Evolutionary conservation across 305 asterid genomes (phyloP), one percentile per base, ranked within the genome.

Genomic region (Fraxinus ornus): DNA sequence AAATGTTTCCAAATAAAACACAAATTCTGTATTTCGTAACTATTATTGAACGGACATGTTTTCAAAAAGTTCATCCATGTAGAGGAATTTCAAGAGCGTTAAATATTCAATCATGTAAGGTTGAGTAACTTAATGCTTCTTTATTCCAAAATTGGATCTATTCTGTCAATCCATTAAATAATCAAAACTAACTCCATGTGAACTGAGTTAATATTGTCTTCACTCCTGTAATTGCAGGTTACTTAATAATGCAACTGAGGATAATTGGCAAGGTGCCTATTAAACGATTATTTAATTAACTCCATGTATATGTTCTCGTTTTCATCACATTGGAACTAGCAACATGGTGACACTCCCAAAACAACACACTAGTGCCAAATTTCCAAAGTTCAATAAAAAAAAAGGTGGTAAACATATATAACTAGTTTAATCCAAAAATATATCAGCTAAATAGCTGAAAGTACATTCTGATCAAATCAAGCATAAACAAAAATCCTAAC

Each of bases 331-430:
- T 39, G 36, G 47, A 82, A 33, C 85, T 70, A 37, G 60, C 52
- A 77, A 78, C 30, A 60, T 39, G 64, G 52, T 80, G 47, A 74
- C 66, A 72, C n/a, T 77, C 49, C 47, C 66, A 78, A 17, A 28
- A 55, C 36, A 70, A 47, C 55, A 62, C 60, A 68, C 12, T 24
- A 79, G 75, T 76, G 80, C 78, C 72, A 62, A 36, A 33, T 79
- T 85, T 79, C 85, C 75, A 55, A 55, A 85, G 19, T 78, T 76
- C 66, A 79, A 78, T 15, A 39, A 22, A 70, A 76, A 44, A 78
- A 75, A 78, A n/a, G n/a, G 72, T 73, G 26, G 33, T 13, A 21
- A 33, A 12, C 60, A 68, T 71, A 70, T 28, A 80, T 74, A 2
- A 44, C 52, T 44, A 44, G 52, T 44, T 44, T 44, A 44, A 44